phyloP scores from a whole-genome alignment of 192 early-diverging fungal species.

The Nowakowskiella sp. region DNA sequence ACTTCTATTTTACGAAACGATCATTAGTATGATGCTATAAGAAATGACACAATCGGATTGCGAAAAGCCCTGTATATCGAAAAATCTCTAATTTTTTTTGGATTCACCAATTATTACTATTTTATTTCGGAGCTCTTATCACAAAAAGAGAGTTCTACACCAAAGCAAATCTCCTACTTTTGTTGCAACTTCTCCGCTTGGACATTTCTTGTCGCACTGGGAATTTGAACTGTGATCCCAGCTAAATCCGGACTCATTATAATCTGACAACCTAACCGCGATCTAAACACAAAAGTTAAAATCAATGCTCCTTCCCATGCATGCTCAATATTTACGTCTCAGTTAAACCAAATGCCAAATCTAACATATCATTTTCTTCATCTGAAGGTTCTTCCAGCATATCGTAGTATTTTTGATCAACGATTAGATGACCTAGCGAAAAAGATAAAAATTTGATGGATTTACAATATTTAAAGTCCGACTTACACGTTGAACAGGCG shows the following conservation, averaged over 20 bases:
- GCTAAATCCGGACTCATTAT: conserved; percentile 75
- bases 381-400: conserved; percentile 87
- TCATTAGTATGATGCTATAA: too few relatives aligned
- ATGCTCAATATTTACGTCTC: conserved; percentile 62
- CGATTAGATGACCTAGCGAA: conserved; percentile 66
- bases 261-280: conserved; percentile 91
- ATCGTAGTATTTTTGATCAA: conserved; percentile 71
- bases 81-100: too few relatives aligned
- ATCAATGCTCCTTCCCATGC: neutral
- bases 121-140: too few relatives aligned
- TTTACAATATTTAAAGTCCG: neutral
- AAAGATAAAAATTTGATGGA: neutral
- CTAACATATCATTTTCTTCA: conserved; percentile 98
- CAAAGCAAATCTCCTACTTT: too few relatives aligned
- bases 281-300: conserved; percentile 31
- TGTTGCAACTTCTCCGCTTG: conserved; percentile 27
- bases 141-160: too few relatives aligned
- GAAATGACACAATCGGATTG: too few relatives aligned
- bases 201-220: conserved; percentile 87
- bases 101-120: too few relatives aligned
- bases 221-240: conserved; percentile 79
- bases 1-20: too few relatives aligned
- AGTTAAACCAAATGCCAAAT: conserved; percentile 91
- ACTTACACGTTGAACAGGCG: conserved; percentile 86
- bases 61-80: too few relatives aligned